These are phyloP conservation scores for Botrytis sinoallii DNA, from an alignment of 2,329 filamentous ascomycete genomes.

Conservation along the genomic window DNA sequence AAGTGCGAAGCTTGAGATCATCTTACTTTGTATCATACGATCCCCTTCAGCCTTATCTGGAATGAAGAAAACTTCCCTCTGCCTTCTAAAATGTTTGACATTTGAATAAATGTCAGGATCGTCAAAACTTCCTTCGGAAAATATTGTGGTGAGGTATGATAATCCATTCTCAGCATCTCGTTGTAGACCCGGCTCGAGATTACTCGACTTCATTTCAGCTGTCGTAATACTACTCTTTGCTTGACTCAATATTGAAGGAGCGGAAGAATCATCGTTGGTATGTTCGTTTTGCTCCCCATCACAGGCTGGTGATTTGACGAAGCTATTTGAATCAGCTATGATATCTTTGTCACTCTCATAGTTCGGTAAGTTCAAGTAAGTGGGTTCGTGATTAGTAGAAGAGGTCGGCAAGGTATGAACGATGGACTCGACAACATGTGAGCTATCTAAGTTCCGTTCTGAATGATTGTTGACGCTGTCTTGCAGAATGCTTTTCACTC, in stretches of 20 bases:
- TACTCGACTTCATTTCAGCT: constrained; percentile 4
- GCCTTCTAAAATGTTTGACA: constrained; percentile 16
- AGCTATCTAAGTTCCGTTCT: background rate
- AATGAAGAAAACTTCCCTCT: constrained; percentile 22
- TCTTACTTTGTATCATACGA: constrained; percentile 20
- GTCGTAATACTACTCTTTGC: constrained; percentile 18
- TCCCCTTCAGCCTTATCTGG: constrained; percentile 21
- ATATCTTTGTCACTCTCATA: background rate
- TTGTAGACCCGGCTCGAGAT: constrained; percentile 17
- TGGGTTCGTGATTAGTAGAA: background rate
- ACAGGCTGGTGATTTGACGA: background rate
- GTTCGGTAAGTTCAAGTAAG: background rate
- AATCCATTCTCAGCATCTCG: constrained; percentile 19
- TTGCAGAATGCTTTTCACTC: background rate
- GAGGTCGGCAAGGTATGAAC: background rate
- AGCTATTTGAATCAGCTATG: background rate
- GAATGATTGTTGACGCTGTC: background rate
- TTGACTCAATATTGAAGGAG: constrained; percentile 14
- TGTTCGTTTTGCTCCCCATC: background rate
- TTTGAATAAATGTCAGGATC: constrained; percentile 18
- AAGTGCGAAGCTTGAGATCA: background rate
- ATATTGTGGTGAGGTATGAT: constrained; percentile 20
- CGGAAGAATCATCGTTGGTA: background rate
- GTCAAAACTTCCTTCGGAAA: constrained; percentile 17
- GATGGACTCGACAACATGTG: background rate